These are phyloP conservation scores for Tolypocladium pustulatum DNA, from an alignment of 2,329 filamentous ascomycete species.

Conservation along the genomic window DNA sequence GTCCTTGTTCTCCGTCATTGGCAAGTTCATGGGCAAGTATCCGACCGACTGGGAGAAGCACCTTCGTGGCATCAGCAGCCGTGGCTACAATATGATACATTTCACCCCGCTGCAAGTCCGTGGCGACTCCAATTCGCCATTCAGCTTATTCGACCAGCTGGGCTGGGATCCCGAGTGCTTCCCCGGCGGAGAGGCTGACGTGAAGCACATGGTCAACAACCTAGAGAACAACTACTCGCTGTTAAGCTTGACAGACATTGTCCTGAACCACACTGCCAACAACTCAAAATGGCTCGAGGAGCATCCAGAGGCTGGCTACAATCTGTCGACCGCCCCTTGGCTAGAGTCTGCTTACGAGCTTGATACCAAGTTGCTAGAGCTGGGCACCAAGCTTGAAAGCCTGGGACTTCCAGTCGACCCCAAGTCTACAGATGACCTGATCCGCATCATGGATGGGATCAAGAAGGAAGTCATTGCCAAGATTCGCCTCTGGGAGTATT, in stretches of 20 bases:
- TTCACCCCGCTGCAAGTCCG: conserved; percentile 90
- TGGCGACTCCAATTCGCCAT: conserved; percentile 88
- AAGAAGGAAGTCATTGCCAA: conserved; percentile 70
- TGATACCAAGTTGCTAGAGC: conserved; percentile 55
- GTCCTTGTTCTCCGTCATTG: conserved; percentile 86
- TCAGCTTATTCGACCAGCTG: conserved; percentile 91
- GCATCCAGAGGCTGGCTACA: conserved; percentile 94
- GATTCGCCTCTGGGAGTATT: conserved; percentile 87
- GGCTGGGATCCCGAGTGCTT: conserved; percentile 76
- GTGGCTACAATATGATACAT: conserved; percentile 98
- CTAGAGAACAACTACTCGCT: conserved; percentile 80
- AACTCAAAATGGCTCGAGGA: conserved; percentile 91
- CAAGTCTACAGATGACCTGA: conserved; percentile 58
- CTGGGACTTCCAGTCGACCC: conserved; percentile 69
- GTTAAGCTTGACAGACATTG: conserved; percentile 86
- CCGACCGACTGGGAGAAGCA: conserved; percentile 85
- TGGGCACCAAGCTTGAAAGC: conserved; percentile 63
- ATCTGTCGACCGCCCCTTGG: conserved; percentile 79
- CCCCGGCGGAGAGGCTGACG: conserved; percentile 73
- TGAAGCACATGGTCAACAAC: conserved; percentile 63
- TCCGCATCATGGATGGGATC: conserved; percentile 73
- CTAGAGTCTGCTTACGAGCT: conserved; percentile 53
- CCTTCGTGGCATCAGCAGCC: conserved; percentile 73
- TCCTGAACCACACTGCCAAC: conserved; percentile 95
- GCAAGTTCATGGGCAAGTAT: conserved; percentile 96